A percentile compares a stretch with the other conserved stretches of the same genome.
phyloP scores from a whole-genome alignment of 2,329 filamentous ascomycete genomes.

The Leptographium radiaticola region DNA sequence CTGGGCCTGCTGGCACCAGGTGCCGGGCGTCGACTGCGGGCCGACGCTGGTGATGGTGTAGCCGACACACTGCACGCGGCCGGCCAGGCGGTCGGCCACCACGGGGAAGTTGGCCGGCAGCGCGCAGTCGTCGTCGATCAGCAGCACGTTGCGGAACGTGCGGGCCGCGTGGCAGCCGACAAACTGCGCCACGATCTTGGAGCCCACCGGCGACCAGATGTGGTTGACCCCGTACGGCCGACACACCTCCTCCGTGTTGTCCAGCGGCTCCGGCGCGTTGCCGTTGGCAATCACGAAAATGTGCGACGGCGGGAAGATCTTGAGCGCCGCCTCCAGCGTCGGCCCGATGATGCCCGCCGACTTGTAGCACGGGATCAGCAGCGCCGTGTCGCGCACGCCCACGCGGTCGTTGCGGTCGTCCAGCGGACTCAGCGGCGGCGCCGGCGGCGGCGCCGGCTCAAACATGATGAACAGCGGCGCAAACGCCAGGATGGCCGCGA shows the following conservation, averaged over 20 bases:
- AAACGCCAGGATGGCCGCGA: background rate
- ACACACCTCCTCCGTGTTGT: conserved; percentile 5
- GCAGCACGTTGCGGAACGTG: background rate
- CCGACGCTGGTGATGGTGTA: conserved; percentile 6
- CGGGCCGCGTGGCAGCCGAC: conserved; percentile 4
- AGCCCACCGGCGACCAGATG: conserved; percentile 6
- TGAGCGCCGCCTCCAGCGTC: conserved; percentile 3
- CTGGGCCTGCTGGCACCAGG: conserved; percentile 5
- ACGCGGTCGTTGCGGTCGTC: background rate
- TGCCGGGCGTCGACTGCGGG: background rate
- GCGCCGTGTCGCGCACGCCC: background rate
- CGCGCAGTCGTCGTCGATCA: conserved; percentile 7
- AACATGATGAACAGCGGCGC: background rate
- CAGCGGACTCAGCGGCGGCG: background rate
- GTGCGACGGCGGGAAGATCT: conserved; percentile 2
- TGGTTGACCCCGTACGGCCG: conserved; percentile 4
- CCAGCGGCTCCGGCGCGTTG: conserved; percentile 3
- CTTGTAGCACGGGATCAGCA: conserved; percentile 6
- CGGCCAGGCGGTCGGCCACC: conserved; percentile 1
- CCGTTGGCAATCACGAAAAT: conserved; percentile 7
- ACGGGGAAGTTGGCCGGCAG: conserved; percentile 5
- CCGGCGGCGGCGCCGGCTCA: conserved; percentile 1
- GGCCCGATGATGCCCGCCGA: conserved; percentile 3
- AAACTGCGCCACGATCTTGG: conserved; percentile 6
- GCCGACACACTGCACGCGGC: conserved; percentile 3